Percentiles rank a stretch among this genome's conserved stretches.
Evolutionary conservation across 2,329 filamentous ascomycete species (phyloP).

Genomic region (Trichophyton mentagrophytes): DNA sequence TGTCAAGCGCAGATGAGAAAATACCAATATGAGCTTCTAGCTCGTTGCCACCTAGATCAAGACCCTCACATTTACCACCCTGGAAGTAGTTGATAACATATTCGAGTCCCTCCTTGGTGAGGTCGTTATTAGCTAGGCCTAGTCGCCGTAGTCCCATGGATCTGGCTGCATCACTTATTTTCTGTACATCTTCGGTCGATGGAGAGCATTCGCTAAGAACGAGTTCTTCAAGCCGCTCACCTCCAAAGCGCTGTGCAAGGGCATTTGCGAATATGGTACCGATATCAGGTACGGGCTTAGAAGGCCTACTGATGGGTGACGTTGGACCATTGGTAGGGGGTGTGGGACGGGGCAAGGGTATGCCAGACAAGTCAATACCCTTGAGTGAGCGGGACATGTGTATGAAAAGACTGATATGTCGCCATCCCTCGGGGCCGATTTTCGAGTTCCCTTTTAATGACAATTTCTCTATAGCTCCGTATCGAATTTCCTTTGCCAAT

Average conservation of each 20-base stretch:
- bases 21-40: constrained; percentile 40
- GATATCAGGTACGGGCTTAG: constrained; percentile 36
- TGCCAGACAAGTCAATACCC: constrained; percentile 72
- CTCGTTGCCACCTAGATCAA: constrained; percentile 82
- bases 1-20: constrained; percentile 24
- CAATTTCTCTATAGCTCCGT: constrained; percentile 71
- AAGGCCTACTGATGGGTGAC: constrained; percentile 16
- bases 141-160: constrained; percentile 65
- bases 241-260: constrained; percentile 62
- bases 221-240: constrained; percentile 64
- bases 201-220: constrained; percentile 70
- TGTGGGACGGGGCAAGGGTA: constrained; percentile 53
- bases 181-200: constrained; percentile 55
- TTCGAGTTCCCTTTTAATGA: constrained; percentile 80
- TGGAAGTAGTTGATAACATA: constrained; percentile 67
- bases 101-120: constrained; percentile 59
- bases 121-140: constrained; percentile 68
- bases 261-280: constrained; percentile 59
- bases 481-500: constrained; percentile 28
- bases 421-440: constrained; percentile 79
- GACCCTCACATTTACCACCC: constrained; percentile 65
- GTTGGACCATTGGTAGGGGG: constrained; percentile 11
- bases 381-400: constrained; percentile 82
- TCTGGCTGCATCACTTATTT: constrained; percentile 69
- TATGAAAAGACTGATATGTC: constrained; percentile 75